Evolutionary conservation across 148 eudicot species (phyloP).

Genomic region (Linanthus parryae): DNA sequence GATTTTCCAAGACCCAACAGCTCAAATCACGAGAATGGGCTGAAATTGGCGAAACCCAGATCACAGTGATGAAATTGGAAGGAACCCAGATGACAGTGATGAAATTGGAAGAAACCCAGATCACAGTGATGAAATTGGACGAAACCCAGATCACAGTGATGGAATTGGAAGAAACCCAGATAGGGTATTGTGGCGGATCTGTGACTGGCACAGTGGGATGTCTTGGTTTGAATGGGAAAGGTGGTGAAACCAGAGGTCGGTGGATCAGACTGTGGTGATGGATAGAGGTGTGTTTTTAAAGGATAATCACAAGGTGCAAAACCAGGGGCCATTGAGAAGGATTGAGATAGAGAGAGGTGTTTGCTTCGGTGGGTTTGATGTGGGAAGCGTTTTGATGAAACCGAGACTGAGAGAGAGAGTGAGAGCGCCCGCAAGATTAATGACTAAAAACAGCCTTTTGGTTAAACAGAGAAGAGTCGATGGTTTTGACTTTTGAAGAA

Average conservation of each 20-base stretch:
- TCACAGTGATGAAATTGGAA: too few species aligned
- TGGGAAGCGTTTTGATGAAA: too few species aligned
- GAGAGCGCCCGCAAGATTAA: too few species aligned
- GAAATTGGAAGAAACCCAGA: too few species aligned
- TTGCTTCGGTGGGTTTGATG: too few species aligned
- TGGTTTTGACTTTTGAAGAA: too few species aligned
- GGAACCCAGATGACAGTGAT: too few species aligned
- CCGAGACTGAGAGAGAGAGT: background rate
- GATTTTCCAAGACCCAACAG: background rate
- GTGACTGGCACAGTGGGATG: background rate
- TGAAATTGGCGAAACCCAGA: background rate
- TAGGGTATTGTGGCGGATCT: slow-evolving; percentile 17
- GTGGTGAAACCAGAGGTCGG: background rate
- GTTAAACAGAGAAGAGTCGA: too few species aligned
- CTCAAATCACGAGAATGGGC: background rate
- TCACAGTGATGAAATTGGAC: too few species aligned
- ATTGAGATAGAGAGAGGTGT: slow-evolving; percentile 4
- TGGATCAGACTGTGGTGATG: background rate
- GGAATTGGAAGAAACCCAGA: background rate
- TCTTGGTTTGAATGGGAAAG: background rate
- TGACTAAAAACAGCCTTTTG: too few species aligned
- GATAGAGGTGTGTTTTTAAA: slow-evolving; percentile 5
- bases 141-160: too few species aligned
- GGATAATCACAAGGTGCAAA: slow-evolving; percentile 15
- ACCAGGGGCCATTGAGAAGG: slow-evolving; percentile 34